A percentile compares a stretch with the other conserved stretches of the same genome.
phyloP scores from a whole-genome alignment of 352 stramenopile genomes.

The Phytophthora pini region DNA sequence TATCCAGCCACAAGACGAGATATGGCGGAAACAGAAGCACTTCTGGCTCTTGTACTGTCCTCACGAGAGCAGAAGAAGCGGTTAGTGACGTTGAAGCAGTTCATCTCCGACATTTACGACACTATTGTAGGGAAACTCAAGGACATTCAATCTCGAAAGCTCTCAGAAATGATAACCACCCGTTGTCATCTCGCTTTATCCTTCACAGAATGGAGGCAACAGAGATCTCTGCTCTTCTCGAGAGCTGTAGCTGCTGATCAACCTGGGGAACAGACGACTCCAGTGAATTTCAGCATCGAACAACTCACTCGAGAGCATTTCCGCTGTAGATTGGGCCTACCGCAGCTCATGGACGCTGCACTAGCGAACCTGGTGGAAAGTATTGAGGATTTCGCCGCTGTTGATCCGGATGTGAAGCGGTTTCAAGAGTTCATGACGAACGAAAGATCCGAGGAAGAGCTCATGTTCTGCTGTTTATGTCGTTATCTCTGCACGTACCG shows the following conservation, averaged over 20 bases:
- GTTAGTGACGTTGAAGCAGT: conserved; percentile 63
- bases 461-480: conserved; percentile 70
- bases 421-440: conserved; percentile 65
- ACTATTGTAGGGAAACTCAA: conserved; percentile 58
- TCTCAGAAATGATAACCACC: conserved; percentile 38
- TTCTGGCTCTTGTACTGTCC: conserved; percentile 38
- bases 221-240: conserved; percentile 29
- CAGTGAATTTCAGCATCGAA: conserved; percentile 43
- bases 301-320: conserved; percentile 68
- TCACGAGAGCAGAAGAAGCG: conserved; percentile 61
- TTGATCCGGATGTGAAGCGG: conserved; percentile 64
- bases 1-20: conserved; percentile 28
- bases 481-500: conserved; percentile 42
- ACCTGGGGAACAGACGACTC: conserved; percentile 15
- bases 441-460: conserved; percentile 58
- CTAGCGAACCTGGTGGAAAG: conserved; percentile 36
- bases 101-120: conserved; percentile 77
- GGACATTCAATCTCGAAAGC: conserved; percentile 29
- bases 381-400: conserved; percentile 42
- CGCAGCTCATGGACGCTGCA: conserved; percentile 57
- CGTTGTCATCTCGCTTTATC: conserved; percentile 59
- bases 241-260: conserved; percentile 23
- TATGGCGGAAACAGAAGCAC: conserved; percentile 12
- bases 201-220: conserved; percentile 47
- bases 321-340: conserved; percentile 63